Base-by-base conservation (phyloP, 1,284 basidiomycete species). In the Boletus albobrunnescens region DNA sequence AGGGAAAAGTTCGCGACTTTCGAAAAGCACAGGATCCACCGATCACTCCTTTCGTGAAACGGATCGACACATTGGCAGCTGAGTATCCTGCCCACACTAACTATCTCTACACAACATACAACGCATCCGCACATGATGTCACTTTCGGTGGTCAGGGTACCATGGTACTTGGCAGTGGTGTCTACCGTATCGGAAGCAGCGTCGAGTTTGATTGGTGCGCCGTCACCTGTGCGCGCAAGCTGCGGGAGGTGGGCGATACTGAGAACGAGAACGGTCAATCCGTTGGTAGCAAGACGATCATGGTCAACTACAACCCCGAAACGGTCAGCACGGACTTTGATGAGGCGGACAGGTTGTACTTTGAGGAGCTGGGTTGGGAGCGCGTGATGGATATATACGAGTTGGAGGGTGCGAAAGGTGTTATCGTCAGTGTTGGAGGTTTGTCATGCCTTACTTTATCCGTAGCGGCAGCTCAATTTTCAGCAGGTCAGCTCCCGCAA, bases 171-270 rank as follows among this genome's bases (percentile, higher is more conserved):
- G 96, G 96, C 37, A 92, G 88, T 51, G 96, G 96, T 61, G 96
- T 99, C 24, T 99, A 99, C 74, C 86, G 96, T 49, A 99, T 99
- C 60, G 96, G 96, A 46, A 91, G 86, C 67, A 95, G 91, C 54
- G 96, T 99, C 65, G 96, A 99, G 75, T 99, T 99, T 68, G 96
- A 99, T 71, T 99, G 96, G 96, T 99, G 96, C 67, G 96, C 96
- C 26, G 96, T 99, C 42, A 98, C 94, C 3, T 98, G 94, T 67
- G 92, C 94, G 33, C 82, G 96, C 54, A 88, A 87, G 64, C 82
- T 99, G 55, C 79, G 94, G 56, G 82, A 87, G 54, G 88, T 94
- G 81, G 94, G 94, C 65, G 91, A 71, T 83, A 85, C 74, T 4
- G 19, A 42, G 39, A 46, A 23, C 24, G 31, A 50, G 28, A 58